These are phyloP conservation scores for Suhomyces bokatorum DNA, from an alignment of 1,139 yeast species.

Conservation along the genomic window DNA sequence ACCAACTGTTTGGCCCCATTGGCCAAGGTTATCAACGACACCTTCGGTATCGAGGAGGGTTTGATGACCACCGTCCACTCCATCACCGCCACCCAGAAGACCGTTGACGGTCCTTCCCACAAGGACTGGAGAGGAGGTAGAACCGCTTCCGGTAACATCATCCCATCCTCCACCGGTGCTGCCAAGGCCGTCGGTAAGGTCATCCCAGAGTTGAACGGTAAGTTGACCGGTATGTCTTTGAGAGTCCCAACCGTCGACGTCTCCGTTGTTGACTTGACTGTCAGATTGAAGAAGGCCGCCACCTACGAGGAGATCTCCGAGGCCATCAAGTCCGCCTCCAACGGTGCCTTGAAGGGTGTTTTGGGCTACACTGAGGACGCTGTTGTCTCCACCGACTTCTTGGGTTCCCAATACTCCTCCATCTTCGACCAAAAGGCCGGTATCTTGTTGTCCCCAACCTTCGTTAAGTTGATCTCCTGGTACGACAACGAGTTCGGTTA, in stretches of 20 bases:
- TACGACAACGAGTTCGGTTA: conserved; percentile 91
- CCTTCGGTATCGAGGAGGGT: conserved; percentile 82
- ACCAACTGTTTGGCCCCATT: conserved; percentile 90
- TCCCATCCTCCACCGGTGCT: conserved; percentile 90
- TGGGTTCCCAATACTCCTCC: conserved; percentile 75
- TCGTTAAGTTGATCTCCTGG: conserved; percentile 86
- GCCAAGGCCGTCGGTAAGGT: conserved; percentile 93
- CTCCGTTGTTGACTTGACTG: conserved; percentile 74
- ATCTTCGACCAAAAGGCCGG: conserved; percentile 86
- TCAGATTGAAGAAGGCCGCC: conserved; percentile 66
- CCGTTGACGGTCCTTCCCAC: conserved; percentile 89
- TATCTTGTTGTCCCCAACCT: conserved; percentile 77
- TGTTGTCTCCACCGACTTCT: conserved; percentile 83
- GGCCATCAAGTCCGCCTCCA: conserved; percentile 68
- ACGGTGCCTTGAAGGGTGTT: conserved; percentile 71
- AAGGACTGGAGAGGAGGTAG: conserved; percentile 97
- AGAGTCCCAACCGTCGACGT: conserved; percentile 89
- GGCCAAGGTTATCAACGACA: conserved; percentile 80
- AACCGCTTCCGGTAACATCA: conserved; percentile 87
- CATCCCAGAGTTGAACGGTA: conserved; percentile 83
- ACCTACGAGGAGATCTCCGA: conserved; percentile 75
- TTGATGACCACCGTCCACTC: conserved; percentile 91
- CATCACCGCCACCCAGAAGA: conserved; percentile 88
- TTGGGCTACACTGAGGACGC: conserved; percentile 85
- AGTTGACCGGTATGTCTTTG: conserved; percentile 85